phyloP scores from a whole-genome alignment of 2,329 filamentous ascomycete genomes.

The Hymenoscyphus fraxineus region DNA sequence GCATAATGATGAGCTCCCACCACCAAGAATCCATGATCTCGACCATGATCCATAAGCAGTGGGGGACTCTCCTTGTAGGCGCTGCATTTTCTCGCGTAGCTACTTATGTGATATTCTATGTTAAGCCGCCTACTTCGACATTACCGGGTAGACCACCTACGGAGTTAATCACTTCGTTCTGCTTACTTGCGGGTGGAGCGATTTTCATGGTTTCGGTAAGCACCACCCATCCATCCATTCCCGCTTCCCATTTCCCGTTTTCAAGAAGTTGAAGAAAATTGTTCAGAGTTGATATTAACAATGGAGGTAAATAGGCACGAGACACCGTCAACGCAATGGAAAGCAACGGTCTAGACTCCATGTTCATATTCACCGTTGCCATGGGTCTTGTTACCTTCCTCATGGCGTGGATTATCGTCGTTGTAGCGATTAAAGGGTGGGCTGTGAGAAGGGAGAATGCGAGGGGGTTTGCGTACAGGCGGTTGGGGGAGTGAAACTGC shows the following conservation, averaged over 20 bases:
- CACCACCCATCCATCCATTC: too few species aligned
- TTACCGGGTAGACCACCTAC: slow-evolving; percentile 83
- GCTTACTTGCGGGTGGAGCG: slow-evolving; percentile 78
- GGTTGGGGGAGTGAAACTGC: neutral
- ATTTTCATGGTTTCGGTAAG: slow-evolving; percentile 89
- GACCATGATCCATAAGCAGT: slow-evolving; percentile 90
- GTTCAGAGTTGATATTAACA: slow-evolving; percentile 10
- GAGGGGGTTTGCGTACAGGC: neutral
- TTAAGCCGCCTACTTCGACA: slow-evolving; percentile 75
- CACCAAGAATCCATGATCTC: slow-evolving; percentile 72
- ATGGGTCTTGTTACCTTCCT: slow-evolving; percentile 79
- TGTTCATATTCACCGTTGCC: slow-evolving; percentile 88
- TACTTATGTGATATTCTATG: slow-evolving; percentile 76
- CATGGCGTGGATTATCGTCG: slow-evolving; percentile 78
- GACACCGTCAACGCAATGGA: slow-evolving; percentile 78
- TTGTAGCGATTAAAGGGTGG: slow-evolving; percentile 86
- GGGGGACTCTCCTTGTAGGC: slow-evolving; percentile 80
- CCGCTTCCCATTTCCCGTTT: slow-evolving; percentile 25
- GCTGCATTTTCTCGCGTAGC: slow-evolving; percentile 73
- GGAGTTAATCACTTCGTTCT: slow-evolving; percentile 83
- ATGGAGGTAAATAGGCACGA: slow-evolving; percentile 50
- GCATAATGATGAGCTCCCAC: slow-evolving; percentile 93
- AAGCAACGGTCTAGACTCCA: slow-evolving; percentile 73
- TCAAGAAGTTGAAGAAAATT: neutral
- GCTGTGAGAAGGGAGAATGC: slow-evolving; percentile 49